Base-by-base conservation (phyloP, 208 protist species). In the Crithidia brevicula region DNA sequence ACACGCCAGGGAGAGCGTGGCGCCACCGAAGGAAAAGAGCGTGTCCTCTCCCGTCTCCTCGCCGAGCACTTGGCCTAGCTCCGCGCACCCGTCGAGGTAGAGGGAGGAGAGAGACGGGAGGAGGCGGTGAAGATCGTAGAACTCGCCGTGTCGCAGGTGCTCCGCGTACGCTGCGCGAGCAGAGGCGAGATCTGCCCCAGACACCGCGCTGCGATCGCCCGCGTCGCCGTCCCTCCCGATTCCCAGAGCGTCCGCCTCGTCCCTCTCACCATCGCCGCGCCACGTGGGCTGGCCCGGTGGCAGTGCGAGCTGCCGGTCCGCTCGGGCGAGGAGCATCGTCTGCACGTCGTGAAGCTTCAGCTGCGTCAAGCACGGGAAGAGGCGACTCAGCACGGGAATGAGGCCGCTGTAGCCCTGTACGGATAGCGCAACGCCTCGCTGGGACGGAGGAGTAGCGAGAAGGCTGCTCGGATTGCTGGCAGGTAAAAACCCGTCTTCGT, bases 91-190 rank as follows among this genome's bases (percentile, higher is more conserved):
- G 40, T 62, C 56, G 4, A 62, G 56, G 25, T 50, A 62, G 20
- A 62, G n/a, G 3, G 56, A 5, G 11, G 11, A 18, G 16, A 62
- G 56, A 8, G 22, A 40, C 9, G 56, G 56, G 15, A 62, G 56
- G 3, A 42, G 40, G 20, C 56, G 40, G 13, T 20, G 56, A 16
- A 62, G 40, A 3, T 22, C n/a, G 56, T 62, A 25, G 10, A 62
- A 50, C 40, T 62, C 56, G 40, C 56, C 27, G 56, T 62, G 56
- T 0, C 56, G 56, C 56, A 50, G 18, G 25, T 36, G 23, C 18
- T 30, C 40, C 1, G 38, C 56, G 40, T 62, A 50, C 15, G 38
- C 56, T 4, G 27, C 40, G 3, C 56, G 56, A 25, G 45, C 10
- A 3, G 56, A 9, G 3, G 36, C 53, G 13, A 60, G 7, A 18